Evolutionary conservation across 495 filamentous ascomycete species (phyloP), one percentile per base, ranked within the genome.

Genomic region (Talaromyces nanjingensis): DNA sequence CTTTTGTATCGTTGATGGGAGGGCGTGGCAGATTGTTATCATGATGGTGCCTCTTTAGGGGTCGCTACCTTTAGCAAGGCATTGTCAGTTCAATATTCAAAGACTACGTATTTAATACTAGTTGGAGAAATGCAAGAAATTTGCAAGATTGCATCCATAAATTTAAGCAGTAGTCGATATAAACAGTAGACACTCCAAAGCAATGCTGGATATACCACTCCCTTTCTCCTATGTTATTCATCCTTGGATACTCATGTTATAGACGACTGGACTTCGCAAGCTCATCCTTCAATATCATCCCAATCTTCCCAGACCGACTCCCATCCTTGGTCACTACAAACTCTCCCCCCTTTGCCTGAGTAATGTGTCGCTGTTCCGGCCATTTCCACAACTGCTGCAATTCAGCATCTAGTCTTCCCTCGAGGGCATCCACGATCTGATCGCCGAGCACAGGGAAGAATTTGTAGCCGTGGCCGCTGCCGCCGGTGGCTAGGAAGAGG

Each of bases 371-470:
- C 65, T 65, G 67, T 29, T 70, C 71, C 56, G 76, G 77, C 91
- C 91, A 96, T 53, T 68, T 71, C 92, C 92, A 96, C 69, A 90
- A 83, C 20, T 80, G 71, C 27, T 68, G 69, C 61, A 92, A 83
- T 69, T 85, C 83, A 6, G 73, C 71, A 1, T 85, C 84, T 37
- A 84, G 77, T 6, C 73, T 73, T 2, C 84, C 79, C 70, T 83
- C 77, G 25, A 96, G 70, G 29, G 84, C 83, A 67, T 91, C 87
- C 12, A 87, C 87, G 52, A 96, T 81, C 70, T 86, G 86, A 60
- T 90, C 89, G 14, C 93, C 92, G 12, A 96, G 73, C 16, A 96
- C 86, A 2, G 92, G 92, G 72, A 96, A 74, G 72, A 96, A 96
- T 72, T 96, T 96, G 77, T 89, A 96, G 4, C 73, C 92, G 72